These are phyloP conservation scores for Echinosophora koreensis DNA, from an alignment of 306 rosid species.

Conservation along the genomic window DNA sequence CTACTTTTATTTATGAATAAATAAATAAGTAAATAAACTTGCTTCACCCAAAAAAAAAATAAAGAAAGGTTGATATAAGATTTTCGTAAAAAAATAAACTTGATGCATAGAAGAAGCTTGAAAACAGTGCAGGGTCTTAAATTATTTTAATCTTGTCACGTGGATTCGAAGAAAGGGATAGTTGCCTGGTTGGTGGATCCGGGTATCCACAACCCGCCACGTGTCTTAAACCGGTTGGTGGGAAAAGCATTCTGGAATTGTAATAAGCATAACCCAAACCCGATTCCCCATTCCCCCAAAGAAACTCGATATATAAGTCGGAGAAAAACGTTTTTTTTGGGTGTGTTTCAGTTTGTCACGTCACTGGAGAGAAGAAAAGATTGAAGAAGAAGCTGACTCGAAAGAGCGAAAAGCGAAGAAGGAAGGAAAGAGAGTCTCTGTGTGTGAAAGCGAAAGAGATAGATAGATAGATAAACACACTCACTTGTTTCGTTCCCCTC, in stretches of 20 bases:
- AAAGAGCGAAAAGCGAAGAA: conserved; percentile 46
- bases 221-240: not conserved
- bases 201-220: conserved; percentile 23
- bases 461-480: not conserved
- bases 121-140: too few relatives aligned
- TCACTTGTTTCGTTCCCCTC: not conserved
- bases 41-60: too few relatives aligned
- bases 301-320: not conserved
- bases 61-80: too few relatives aligned
- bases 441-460: not conserved
- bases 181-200: not conserved
- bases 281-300: not conserved
- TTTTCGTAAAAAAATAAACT: too few relatives aligned
- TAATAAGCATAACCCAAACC: not conserved
- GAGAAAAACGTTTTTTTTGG: too few relatives aligned
- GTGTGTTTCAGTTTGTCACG: conserved; percentile 39
- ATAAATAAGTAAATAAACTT: too few relatives aligned
- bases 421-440: not conserved
- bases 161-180: not conserved
- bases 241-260: not conserved
- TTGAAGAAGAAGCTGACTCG: conserved; percentile 52
- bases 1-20: too few relatives aligned
- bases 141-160: conserved; percentile 1
- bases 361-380: conserved; percentile 35
- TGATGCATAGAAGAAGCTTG: too few relatives aligned